Conservation (phyloP, 495 filamentous ascomycete genomes). For the Cetradonia linearis region DNA sequence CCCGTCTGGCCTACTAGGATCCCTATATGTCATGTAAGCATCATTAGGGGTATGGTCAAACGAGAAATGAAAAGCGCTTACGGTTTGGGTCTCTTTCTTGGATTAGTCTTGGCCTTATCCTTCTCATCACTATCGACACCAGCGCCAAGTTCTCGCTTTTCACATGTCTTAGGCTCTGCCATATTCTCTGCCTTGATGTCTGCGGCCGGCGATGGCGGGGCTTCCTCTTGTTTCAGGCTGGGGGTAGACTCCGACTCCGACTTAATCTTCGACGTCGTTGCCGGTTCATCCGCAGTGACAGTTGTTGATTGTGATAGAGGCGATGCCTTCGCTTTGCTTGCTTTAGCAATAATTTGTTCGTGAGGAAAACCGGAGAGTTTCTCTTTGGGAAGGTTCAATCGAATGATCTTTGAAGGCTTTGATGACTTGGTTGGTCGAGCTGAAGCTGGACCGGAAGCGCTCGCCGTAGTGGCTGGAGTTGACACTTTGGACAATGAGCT, state of each 20-base stretch:
- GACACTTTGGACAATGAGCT: slow-evolving; percentile 24
- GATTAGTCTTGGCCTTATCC: slow-evolving; percentile 74
- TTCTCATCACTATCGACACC: slow-evolving; percentile 50
- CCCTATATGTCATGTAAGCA: slow-evolving; percentile 43
- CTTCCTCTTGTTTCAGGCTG: slow-evolving; percentile 40
- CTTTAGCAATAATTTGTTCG: slow-evolving; percentile 17
- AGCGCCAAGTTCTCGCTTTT: slow-evolving; percentile 50
- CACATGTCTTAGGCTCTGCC: slow-evolving; percentile 45
- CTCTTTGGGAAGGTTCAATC: slow-evolving; percentile 43
- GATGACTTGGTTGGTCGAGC: slow-evolving; percentile 27
- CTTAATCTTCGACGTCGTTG: slow-evolving; percentile 40
- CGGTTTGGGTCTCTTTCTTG: slow-evolving; percentile 91
- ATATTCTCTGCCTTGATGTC: slow-evolving; percentile 52
- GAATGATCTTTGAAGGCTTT: slow-evolving; percentile 42
- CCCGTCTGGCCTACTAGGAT: slow-evolving; percentile 46
- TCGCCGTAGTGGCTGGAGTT: slow-evolving; percentile 25
- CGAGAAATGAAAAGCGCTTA: slow-evolving; percentile 44
- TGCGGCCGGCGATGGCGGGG: slow-evolving; percentile 34
- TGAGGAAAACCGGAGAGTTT: slow-evolving; percentile 39
- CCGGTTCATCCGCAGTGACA: slow-evolving; percentile 31
- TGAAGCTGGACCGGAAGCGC: slow-evolving; percentile 26
- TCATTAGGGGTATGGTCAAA: slow-evolving; percentile 1
- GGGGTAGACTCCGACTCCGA: slow-evolving; percentile 43
- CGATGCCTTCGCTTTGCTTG: slow-evolving; percentile 29
- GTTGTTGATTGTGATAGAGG: slow-evolving; percentile 34